Conservation (phyloP, 192 early-diverging fungal genomes). For the Dimargaris cristalligena region DNA sequence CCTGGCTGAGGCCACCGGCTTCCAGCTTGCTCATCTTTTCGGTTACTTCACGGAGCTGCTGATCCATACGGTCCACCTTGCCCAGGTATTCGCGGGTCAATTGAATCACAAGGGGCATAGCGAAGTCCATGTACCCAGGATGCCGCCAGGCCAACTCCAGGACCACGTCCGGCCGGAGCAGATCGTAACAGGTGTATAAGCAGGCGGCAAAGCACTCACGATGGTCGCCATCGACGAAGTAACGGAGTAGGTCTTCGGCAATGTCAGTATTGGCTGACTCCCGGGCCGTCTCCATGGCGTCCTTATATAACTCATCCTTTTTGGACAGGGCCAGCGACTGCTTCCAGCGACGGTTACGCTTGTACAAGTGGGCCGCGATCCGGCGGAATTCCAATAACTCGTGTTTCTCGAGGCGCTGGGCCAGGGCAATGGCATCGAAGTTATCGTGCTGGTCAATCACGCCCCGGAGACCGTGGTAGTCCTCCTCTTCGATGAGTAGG, state of each 20-base stretch:
- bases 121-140: constrained; percentile 64
- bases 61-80: constrained; percentile 54
- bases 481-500: constrained; percentile 94
- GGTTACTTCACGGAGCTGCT: constrained; percentile 38
- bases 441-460: constrained; percentile 89
- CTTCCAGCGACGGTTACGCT: constrained; percentile 90
- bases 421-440: constrained; percentile 86
- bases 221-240: constrained; percentile 83
- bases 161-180: constrained; percentile 83
- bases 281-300: constrained; percentile 97
- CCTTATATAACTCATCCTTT: constrained; percentile 94
- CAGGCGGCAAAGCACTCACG: constrained; percentile 90
- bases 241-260: constrained; percentile 87
- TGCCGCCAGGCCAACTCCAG: constrained; percentile 89
- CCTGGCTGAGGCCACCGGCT: constrained; percentile 17
- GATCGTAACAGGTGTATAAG: constrained; percentile 87
- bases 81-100: constrained; percentile 66
- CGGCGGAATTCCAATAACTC: constrained; percentile 95
- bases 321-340: constrained; percentile 91
- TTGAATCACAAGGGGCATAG: constrained; percentile 97
- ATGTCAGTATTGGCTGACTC: constrained; percentile 72
- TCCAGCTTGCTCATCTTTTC: constrained; percentile 31
- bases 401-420: constrained; percentile 86
- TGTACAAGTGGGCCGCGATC: constrained; percentile 91
- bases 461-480: constrained; percentile 81